Evolutionary conservation across 805 yeast genomes (phyloP), one percentile per base, ranked within the genome.

Genomic region (Wickerhamomyces bovis): DNA sequence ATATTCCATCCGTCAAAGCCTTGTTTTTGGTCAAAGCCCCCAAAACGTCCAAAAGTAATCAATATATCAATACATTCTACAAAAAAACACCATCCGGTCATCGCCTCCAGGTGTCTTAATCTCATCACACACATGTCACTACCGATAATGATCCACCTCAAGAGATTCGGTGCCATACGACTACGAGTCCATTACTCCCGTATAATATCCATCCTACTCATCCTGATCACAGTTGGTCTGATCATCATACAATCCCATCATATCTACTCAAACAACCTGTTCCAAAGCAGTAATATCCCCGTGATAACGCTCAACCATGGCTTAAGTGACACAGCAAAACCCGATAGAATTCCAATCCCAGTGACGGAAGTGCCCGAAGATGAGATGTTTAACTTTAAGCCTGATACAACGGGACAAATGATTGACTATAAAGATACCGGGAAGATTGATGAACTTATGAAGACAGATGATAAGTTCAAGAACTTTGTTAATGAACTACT

Each of bases 401-500:
- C 19, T 10, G 36, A 33, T 9, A 33, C 18, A 6, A 3, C 11
- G 11, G 12, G 12, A 2, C 13, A 33, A 15, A 18, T 4, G 11
- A 18, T 36, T 20, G 39, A 36, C 11, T 36, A 19, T 20, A 36
- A 19, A 20, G 39, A 36, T 20, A 36, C n/a, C 2, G 50, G 42
- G 1, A 18, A 31, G 8, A 43, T 58, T 15, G 58, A 56, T 16
- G 35, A 41, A 9, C 39, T 39, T 1, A 48, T 60, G 15, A 41
- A 39, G 4, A 48, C 46, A 10, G 44, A 49, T 25, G 10, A 47
- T 0, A 39, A 19, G 1, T 49, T 53, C 45, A 59, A 57, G 33
- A 21, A 19, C 0, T 61, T 60, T 43, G 28, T 59, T 33, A 57
- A 50, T 18, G 50, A 53, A 1, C 41, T 61, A 4, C 25, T 59